Evolutionary conservation across 345 rosid genomes (phyloP).

Genomic region (Populus nigra): DNA sequence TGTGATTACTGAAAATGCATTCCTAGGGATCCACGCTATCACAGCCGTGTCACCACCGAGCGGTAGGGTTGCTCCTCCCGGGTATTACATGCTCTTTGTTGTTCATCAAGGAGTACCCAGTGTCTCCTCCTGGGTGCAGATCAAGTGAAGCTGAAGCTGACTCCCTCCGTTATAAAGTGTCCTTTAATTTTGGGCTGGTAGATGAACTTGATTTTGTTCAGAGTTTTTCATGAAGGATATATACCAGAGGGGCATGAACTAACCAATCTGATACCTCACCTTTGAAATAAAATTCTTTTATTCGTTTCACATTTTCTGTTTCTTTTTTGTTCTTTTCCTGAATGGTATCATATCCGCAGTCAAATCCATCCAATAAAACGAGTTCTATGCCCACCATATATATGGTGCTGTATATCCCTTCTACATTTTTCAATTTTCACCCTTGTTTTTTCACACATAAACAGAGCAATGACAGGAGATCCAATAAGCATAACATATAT

Average conservation of each 20-base stretch:
- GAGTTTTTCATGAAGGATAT: neutral
- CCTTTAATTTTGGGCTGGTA: neutral
- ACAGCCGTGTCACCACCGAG: slow-evolving; percentile 35
- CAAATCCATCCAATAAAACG: neutral
- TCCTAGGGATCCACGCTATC: slow-evolving; percentile 18
- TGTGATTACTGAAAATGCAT: slow-evolving; percentile 8
- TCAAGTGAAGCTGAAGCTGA: slow-evolving; percentile 22
- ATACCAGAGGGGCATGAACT: neutral
- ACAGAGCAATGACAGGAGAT: too few species aligned
- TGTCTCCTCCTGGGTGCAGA: slow-evolving; percentile 47
- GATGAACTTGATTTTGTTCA: neutral
- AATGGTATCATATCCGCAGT: too few species aligned
- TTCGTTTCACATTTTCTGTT: neutral
- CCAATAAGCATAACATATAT: too few species aligned
- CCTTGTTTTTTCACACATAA: too few species aligned
- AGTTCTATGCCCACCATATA: too few species aligned
- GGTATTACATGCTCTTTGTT: slow-evolving; percentile 53
- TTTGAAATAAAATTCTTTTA: neutral
- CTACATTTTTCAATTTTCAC: too few species aligned
- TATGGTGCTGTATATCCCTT: too few species aligned
- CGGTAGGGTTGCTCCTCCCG: slow-evolving; percentile 51
- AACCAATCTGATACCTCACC: neutral
- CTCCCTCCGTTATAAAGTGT: too few species aligned
- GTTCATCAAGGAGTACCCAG: slow-evolving; percentile 57
- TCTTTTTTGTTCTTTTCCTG: neutral